Evolutionary conservation across 1,139 yeast genomes (phyloP), one percentile per base, ranked within the genome.

Genomic region (Yamadazyma jaroonii): DNA sequence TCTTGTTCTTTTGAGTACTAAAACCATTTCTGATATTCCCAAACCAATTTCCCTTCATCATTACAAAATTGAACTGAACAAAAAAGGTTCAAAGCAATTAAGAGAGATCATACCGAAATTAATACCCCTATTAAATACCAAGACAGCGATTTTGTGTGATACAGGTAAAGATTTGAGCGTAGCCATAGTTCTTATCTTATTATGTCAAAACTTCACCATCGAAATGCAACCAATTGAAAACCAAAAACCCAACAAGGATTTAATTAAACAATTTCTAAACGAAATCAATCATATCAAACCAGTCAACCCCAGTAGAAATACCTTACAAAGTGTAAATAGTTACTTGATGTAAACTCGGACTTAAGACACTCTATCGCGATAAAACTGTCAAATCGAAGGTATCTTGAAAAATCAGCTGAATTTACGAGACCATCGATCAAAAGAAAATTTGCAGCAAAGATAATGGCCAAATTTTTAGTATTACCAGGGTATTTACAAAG

Each of bases 251-350:
- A 59, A 69, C 29, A 84, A 84, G 52, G 78, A 70, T 17, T 49
- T 66, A 4, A 74, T 88, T 7, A 74, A 79, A 40, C 72, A 71
- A 45, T 81, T 84, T 41, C 59, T 86, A 32, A 75, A 80, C 2
- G 57, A 59, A 37, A 51, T 87, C 5, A 66, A 72, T 17, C 60
- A 67, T 4, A 49, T 61, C 3, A 58, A 70, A 15, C 74, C 71
- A 32, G 77, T 77, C 7, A 85, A 86, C 44, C 95, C 96, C 0
- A 81, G 90, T 42, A 64, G 96, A 37, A 79, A 85, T 21, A 83
- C 94, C 0, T 61, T 87, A 29, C 92, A 84, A 47, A 74, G 84
- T 40, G 72, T 81, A 3, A 81, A 81, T 46, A 58, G 74, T 9
- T 72, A 52, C 45, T 45, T 77, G 34, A 59, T 61, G 60, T 36